A percentile compares a stretch with the other conserved stretches of the same genome.
Evolutionary conservation across 2,329 filamentous ascomycete species (phyloP).

Genomic region (Atkinsonella texensis): DNA sequence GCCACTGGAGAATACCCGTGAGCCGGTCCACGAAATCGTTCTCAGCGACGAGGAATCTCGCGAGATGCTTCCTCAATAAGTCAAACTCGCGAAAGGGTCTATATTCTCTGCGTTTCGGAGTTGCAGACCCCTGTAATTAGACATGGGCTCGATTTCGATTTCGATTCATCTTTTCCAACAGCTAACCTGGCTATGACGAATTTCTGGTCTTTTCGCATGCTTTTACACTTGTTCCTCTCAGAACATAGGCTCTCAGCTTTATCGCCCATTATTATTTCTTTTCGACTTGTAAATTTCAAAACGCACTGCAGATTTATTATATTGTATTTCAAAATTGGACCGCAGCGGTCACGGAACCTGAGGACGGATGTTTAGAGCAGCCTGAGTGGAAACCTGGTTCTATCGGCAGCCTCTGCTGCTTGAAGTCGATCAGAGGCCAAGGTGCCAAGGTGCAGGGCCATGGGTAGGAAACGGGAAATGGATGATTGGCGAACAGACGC

Average conservation of each 20-base stretch:
- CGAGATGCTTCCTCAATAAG: conserved; percentile 53
- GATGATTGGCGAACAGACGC: neutral
- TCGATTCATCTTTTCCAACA: neutral
- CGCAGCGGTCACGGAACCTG: neutral
- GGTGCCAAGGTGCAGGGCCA: neutral
- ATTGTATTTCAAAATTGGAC: neutral
- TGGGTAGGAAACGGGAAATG: neutral
- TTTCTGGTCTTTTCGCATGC: neutral
- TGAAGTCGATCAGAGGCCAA: neutral
- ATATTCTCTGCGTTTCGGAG: conserved; percentile 4
- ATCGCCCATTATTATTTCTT: neutral
- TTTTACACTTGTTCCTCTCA: neutral
- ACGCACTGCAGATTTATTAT: neutral
- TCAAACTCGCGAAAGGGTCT: neutral
- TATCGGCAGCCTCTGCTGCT: neutral
- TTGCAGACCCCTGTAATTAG: conserved; percentile 1
- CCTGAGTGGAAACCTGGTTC: neutral
- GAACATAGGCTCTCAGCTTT: neutral
- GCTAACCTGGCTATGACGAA: neutral
- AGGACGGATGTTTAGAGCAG: too few relatives aligned
- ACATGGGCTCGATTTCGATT: neutral
- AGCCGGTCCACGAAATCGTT: conserved; percentile 67
- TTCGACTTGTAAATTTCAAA: neutral
- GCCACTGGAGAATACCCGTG: conserved; percentile 62
- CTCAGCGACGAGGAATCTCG: conserved; percentile 67